phyloP scores from a whole-genome alignment of 208 protist genomes.

The Leishmania aethiopica region DNA sequence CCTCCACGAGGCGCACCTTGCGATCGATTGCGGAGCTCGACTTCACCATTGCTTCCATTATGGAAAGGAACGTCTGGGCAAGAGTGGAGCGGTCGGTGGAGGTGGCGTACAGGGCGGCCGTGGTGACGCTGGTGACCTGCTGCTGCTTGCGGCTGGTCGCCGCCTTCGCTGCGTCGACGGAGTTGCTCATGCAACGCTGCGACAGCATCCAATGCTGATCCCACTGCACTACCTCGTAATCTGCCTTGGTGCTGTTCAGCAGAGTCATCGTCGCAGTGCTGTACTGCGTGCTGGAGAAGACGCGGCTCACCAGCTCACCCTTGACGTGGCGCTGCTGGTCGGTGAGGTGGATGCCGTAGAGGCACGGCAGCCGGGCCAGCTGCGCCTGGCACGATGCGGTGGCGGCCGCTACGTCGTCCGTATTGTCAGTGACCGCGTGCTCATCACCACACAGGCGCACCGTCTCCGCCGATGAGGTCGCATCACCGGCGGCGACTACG shows the following conservation, averaged over 20 bases:
- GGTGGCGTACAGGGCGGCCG: slow-evolving; percentile 27
- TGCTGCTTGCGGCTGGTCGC: not conserved
- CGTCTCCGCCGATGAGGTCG: not conserved
- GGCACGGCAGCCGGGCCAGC: slow-evolving; percentile 21
- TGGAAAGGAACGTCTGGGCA: slow-evolving; percentile 81
- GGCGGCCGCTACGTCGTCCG: not conserved
- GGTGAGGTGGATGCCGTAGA: slow-evolving; percentile 70
- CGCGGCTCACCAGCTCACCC: slow-evolving; percentile 64
- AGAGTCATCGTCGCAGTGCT: slow-evolving; percentile 40
- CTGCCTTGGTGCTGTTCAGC: slow-evolving; percentile 45
- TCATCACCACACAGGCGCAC: not conserved
- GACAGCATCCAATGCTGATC: slow-evolving; percentile 29
- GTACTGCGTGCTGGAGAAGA: slow-evolving; percentile 68
- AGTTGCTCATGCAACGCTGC: slow-evolving; percentile 5
- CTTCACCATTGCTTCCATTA: slow-evolving; percentile 68
- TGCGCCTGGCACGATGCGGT: not conserved
- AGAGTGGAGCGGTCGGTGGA: slow-evolving; percentile 75
- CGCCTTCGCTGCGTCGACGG: not conserved
- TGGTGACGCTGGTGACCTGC: slow-evolving; percentile 3
- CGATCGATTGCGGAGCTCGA: slow-evolving; percentile 36
- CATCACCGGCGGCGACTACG: slow-evolving; percentile 27
- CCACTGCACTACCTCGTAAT: slow-evolving; percentile 76
- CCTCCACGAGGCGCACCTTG: slow-evolving; percentile 61
- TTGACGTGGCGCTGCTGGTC: slow-evolving; percentile 86
- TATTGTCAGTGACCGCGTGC: slow-evolving; percentile 11